A percentile compares a stretch with the other conserved stretches of the same genome.
These are phyloP conservation scores for Pseudomicrostroma phylloplanum DNA, from an alignment of 1,284 basidiomycete species.

Conservation along the genomic window DNA sequence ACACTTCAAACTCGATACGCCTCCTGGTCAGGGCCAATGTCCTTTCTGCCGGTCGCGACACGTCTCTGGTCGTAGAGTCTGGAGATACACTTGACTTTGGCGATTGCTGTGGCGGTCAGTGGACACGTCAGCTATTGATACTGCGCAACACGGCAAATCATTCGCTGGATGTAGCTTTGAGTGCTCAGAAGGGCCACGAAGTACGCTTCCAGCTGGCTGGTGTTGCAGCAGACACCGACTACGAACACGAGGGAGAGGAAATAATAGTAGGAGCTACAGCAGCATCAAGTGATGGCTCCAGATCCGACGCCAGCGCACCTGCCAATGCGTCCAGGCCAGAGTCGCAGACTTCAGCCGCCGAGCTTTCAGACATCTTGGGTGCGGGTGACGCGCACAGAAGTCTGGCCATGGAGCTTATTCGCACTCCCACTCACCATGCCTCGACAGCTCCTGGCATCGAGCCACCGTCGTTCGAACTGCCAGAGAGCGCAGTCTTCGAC, in stretches of 20 bases:
- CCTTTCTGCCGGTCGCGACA: constrained; percentile 49
- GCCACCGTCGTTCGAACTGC: constrained; percentile 28
- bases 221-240: constrained; percentile 32
- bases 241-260: constrained; percentile 18
- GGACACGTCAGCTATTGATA: constrained; percentile 54
- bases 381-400: neutral
- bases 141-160: constrained; percentile 54
- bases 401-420: constrained; percentile 16
- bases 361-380: too few relatives aligned
- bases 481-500: constrained; percentile 6
- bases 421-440: constrained; percentile 36
- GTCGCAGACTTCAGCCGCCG: too few relatives aligned
- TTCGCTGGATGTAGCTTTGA: constrained; percentile 54
- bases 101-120: constrained; percentile 54
- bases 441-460: constrained; percentile 18
- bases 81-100: constrained; percentile 55
- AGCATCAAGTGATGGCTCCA: constrained; percentile 4
- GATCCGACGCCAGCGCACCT: neutral
- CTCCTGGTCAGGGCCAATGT: constrained; percentile 46
- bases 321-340: neutral
- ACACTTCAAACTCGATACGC: constrained; percentile 34
- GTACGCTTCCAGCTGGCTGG: constrained; percentile 54
- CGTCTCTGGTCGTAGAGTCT: constrained; percentile 53
- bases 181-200: constrained; percentile 52
- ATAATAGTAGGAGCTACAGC: constrained; percentile 18